Base-by-base conservation (phyloP, 2,329 filamentous ascomycete species). In the Didymella pinodella region DNA sequence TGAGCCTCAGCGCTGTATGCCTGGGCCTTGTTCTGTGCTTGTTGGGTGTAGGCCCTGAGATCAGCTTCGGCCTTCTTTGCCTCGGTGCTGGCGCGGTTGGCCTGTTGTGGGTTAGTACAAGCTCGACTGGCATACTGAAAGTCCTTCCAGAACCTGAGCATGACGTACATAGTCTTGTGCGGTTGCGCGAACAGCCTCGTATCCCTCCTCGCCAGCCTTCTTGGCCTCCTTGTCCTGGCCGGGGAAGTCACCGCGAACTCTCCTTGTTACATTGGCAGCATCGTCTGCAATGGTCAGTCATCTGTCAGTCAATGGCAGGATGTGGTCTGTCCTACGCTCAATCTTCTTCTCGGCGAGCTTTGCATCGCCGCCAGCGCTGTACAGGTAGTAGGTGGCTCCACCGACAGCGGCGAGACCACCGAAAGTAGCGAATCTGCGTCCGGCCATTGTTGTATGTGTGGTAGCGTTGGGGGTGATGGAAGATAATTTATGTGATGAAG, bases 271-370 rank as follows among this genome's bases (percentile, higher is more conserved):
- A 66, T 84, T 85, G 72, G 91, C 85, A 53, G 90, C 85, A 77
- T 97, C 94, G 77, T 89, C 93, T 97, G 66, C 48, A 38, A 41
- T 16, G 28, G 44, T 49, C 66, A 74, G 69, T 44, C 2, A 1
- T 25, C 12, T 40, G 53, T 34, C n/a, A 20, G 2, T 6, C 11
- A n/a, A 26, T 34, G 4, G 20, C 6, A 20, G 29, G 6, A 16
- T n/a, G 7, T 8, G 8, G 16, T 16, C 8, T 10, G 55, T 81
- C 88, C 45, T 81, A 97, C 94, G 86, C 82, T 97, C 91, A 67
- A 91, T 85, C 78, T 95, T 84, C 83, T 94, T 91, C 84, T 93
- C 87, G n/a, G 93, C 94, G 48, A 85, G 87, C 78, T 90, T 91
- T 50, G 92, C 84, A 77, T 88, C 86, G 57, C 94, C 93, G 62